Base-by-base conservation (phyloP, 768 basidiomycete species). In the Mycena leptocephala region DNA sequence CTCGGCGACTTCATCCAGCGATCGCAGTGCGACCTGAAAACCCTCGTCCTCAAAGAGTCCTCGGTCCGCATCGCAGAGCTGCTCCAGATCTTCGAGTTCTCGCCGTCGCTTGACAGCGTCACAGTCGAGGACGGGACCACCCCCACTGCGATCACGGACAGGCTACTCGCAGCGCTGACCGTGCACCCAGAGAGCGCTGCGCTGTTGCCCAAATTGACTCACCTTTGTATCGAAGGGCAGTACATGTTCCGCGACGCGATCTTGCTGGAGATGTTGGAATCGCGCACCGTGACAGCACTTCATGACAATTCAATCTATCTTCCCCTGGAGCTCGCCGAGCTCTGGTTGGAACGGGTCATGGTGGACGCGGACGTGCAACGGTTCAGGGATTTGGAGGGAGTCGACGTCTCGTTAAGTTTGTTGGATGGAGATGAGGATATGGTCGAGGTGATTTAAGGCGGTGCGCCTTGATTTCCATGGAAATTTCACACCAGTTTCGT, bases 221-320 rank as follows among this genome's bases (percentile, higher is more conserved):
- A 41, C 26, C 3, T 68, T 20, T 8, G 4, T 16, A 41, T 68
- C 24, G 37, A 55, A 9, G 66, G 66, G 9, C 24, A 14, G 35
- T 56, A 56, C 26, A 41, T 55, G 18, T 68, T 56, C 53, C 37
- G 28, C 3, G 37, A 56, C 13, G 53, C 32, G 8, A 16, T 20
- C 16, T n/a, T 68, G 28, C 9, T 56, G 24, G n/a, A 30, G 14
- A 68, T 68, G 53, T 26, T 68, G 28, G 66, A 68, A n/a, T 68
- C 66, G 1, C 53, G 66, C 16, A 53, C 55, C 13, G 13, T 6
- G 26, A 11, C 55, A 14, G 55, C 28, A 3, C 14, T 58, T 14
- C 16, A 16, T 4, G 8, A n/a, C 5, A 32, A 20, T 16, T 5
- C 28, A 14, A 18, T 4, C 3, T 58, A 32, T 58, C 30, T 22